Base-by-base conservation (phyloP, 2,329 filamentous ascomycete genomes). In the Pseudocercospora crystallina region DNA sequence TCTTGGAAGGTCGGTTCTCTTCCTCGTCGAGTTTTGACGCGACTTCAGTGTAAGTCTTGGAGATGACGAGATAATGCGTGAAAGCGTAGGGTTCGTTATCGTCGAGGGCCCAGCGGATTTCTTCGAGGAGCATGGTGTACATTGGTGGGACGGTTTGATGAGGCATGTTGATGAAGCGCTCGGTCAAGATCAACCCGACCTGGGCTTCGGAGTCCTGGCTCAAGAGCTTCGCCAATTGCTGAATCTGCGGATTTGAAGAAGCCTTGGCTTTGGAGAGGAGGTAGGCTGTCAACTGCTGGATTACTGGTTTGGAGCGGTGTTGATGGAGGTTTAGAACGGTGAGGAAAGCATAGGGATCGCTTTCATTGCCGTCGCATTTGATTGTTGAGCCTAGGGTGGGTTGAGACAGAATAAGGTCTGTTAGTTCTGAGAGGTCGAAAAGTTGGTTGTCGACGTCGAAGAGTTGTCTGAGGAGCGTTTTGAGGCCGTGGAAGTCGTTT, bases 121-220 rank as follows among this genome's bases (percentile, higher is more conserved):
- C 94, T 66, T 97, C 90, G 42, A 89, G 76, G 43, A 99, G 81
- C 90, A 96, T 96, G 43, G 80, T 84, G 79, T 96, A 97, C 83
- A 97, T 87, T 3, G 94, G 92, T 29, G 94, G 92, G 11, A 90
- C 84, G 57, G 96, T 85, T 71, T 97, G 89, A 12, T 89, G 79
- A n/a, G 94, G 94, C 78, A 96, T 91, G 75, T 99, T 99, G 76
- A 99, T 90, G 63, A 97, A 78, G 15, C 92, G 84, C 71, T 99
- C 94, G 2, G 90, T 89, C n/a, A 99, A 78, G 26, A 99, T 81
- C 12, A 99, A 76, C 3, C 90, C 94, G 49, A 96, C 81, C 48
- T 90, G 84, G 0, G 70, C 61, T 36, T 42, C 33, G 1, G 48
- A 43, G 2, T 64, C 57, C 12, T 66, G 53, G 5, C 64, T 50